Percentiles rank a stretch among this genome's conserved stretches.
These are phyloP conservation scores for Penicillium sp. DNA, from an alignment of 2,329 filamentous ascomycete genomes.

Conservation along the genomic window DNA sequence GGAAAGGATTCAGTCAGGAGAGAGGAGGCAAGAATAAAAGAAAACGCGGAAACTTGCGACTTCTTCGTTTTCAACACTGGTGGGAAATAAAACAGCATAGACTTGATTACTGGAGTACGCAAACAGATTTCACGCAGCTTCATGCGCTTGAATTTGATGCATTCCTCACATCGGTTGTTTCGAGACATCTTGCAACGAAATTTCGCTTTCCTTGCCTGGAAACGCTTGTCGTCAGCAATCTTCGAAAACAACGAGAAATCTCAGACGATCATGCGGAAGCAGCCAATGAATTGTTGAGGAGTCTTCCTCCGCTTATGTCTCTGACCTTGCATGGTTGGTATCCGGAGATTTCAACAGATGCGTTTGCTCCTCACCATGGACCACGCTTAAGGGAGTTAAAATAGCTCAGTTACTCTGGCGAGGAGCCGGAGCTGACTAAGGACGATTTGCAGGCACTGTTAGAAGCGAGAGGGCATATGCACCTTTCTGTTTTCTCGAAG, in stretches of 20 bases:
- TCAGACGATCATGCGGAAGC: neutral
- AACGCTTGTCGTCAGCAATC: neutral
- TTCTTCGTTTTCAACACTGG: neutral
- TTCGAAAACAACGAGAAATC: neutral
- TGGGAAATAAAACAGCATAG: neutral
- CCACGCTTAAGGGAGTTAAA: neutral
- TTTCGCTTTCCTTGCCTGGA: neutral
- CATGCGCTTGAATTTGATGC: neutral
- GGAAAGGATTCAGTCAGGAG: neutral
- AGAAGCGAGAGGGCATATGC: too few relatives aligned
- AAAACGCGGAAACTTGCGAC: neutral
- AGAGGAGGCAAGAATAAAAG: neutral
- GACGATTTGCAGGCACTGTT: neutral
- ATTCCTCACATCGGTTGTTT: neutral
- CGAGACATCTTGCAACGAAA: neutral
- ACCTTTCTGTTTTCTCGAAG: too few relatives aligned
- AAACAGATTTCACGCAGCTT: neutral
- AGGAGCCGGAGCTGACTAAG: constrained; percentile 1
- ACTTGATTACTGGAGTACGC: neutral
- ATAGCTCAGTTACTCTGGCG: neutral
- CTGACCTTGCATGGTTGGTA: neutral
- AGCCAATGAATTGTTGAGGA: neutral
- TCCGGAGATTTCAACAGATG: neutral
- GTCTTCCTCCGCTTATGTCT: neutral
- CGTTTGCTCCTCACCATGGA: neutral